Conservation (phyloP, 192 early-diverging fungal genomes). For the Umbelopsis ramanniana region DNA sequence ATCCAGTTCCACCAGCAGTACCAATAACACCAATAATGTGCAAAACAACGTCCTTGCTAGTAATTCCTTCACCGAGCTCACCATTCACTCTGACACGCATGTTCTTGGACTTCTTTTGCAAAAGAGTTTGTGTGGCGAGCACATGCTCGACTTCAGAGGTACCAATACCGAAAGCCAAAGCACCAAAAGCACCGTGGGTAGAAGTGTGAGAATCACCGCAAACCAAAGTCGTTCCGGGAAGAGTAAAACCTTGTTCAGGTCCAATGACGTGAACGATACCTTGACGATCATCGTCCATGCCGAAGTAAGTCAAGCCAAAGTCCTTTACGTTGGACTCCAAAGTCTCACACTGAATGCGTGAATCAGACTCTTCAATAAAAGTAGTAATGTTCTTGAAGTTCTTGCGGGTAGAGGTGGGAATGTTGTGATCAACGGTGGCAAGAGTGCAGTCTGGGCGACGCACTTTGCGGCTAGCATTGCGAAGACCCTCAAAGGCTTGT, state of each 20-base stretch:
- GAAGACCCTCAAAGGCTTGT: slow-evolving; percentile 73
- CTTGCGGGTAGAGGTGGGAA: slow-evolving; percentile 55
- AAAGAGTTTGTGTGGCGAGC: slow-evolving; percentile 70
- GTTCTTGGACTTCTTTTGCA: slow-evolving; percentile 73
- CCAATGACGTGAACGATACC: slow-evolving; percentile 79
- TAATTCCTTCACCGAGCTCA: slow-evolving; percentile 52
- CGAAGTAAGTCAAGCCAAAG: slow-evolving; percentile 71
- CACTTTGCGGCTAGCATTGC: slow-evolving; percentile 56
- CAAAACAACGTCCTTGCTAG: slow-evolving; percentile 69
- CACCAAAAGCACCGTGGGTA: slow-evolving; percentile 77
- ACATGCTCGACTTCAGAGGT: slow-evolving; percentile 80
- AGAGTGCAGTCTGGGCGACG: slow-evolving; percentile 67
- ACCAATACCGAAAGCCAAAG: slow-evolving; percentile 75
- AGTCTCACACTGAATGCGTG: slow-evolving; percentile 63
- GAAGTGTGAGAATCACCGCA: slow-evolving; percentile 78
- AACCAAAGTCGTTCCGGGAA: slow-evolving; percentile 72
- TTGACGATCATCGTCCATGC: slow-evolving; percentile 68
- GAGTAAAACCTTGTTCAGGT: slow-evolving; percentile 76
- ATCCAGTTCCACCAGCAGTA: slow-evolving; percentile 73
- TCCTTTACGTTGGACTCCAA: slow-evolving; percentile 65
- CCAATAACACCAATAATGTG: slow-evolving; percentile 74
- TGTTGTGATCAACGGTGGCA: slow-evolving; percentile 78
- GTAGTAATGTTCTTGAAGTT: slow-evolving; percentile 58
- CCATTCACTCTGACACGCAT: slow-evolving; percentile 65
- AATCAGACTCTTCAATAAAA: slow-evolving; percentile 68